phyloP scores from a whole-genome alignment of 129 eudicot species.

The carrot (Daucus carota) region DNA sequence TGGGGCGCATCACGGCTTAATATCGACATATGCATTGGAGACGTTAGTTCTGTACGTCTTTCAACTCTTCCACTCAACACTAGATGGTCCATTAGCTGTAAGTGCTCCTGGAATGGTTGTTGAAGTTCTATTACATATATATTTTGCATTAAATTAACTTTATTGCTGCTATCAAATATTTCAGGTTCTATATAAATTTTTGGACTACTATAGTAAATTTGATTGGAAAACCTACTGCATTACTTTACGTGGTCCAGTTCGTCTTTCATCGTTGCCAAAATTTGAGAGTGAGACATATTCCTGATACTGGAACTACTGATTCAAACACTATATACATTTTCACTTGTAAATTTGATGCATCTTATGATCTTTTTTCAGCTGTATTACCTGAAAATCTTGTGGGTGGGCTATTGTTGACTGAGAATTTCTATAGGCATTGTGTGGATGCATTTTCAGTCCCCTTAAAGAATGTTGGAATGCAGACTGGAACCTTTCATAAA shows the following conservation, averaged over 20 bases:
- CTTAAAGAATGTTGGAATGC: slow-evolving; percentile 32
- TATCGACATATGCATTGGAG: slow-evolving; percentile 96
- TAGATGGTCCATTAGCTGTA: slow-evolving; percentile 88
- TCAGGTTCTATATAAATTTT: slow-evolving; percentile 80
- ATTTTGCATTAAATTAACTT: slow-evolving; percentile 16
- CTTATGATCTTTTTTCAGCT: slow-evolving; percentile 33
- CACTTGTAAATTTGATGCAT: not conserved
- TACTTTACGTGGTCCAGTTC: slow-evolving; percentile 69
- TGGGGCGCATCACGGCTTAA: slow-evolving; percentile 91
- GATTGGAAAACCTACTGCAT: slow-evolving; percentile 86
- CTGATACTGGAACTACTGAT: not conserved
- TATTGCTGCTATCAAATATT: slow-evolving; percentile 13
- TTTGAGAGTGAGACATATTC: slow-evolving; percentile 46
- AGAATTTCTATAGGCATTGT: slow-evolving; percentile 56
- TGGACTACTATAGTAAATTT: slow-evolving; percentile 92
- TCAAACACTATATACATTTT: not conserved
- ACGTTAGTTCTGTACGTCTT: slow-evolving; percentile 85
- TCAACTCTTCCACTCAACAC: slow-evolving; percentile 62
- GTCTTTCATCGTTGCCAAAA: slow-evolving; percentile 71
- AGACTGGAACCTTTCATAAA: slow-evolving; percentile 28
- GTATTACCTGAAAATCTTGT: slow-evolving; percentile 50
- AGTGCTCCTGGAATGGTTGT: slow-evolving; percentile 25
- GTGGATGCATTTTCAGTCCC: slow-evolving; percentile 55
- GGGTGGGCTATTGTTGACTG: slow-evolving; percentile 42
- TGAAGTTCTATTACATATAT: slow-evolving; percentile 6